These are phyloP conservation scores for Rhodotorula sp. DNA, from an alignment of 1,284 basidiomycete genomes.

Conservation along the genomic window DNA sequence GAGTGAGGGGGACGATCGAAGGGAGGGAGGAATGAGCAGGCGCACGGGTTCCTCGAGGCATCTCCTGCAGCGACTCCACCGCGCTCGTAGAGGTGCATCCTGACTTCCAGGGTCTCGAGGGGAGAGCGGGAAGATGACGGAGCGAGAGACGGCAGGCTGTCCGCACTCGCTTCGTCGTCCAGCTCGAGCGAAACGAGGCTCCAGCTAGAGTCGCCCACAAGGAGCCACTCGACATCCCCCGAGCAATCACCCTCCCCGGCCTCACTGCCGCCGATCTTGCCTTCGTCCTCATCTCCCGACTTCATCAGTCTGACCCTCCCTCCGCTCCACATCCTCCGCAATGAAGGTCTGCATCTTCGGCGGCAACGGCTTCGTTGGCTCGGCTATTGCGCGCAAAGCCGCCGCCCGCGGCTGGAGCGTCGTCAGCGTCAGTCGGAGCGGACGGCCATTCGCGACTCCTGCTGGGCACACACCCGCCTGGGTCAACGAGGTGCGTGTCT, in stretches of 20 bases:
- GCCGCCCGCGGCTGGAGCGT: conserved; percentile 81
- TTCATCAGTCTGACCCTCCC: neutral
- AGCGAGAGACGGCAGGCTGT: neutral
- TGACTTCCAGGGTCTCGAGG: neutral
- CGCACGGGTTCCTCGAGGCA: conserved; percentile 20
- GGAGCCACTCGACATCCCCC: neutral
- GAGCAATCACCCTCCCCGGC: neutral
- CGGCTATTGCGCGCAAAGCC: conserved; percentile 84
- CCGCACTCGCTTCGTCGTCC: neutral
- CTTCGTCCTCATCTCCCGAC: neutral
- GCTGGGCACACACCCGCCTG: conserved; percentile 88
- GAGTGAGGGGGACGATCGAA: neutral
- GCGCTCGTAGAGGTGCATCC: conserved; percentile 3
- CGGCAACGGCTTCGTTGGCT: conserved; percentile 59
- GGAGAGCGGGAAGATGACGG: neutral
- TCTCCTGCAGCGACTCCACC: conserved; percentile 23
- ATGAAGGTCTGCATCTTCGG: conserved; percentile 32
- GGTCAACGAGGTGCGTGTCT: conserved; percentile 65
- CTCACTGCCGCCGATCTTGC: neutral
- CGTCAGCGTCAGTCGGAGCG: conserved; percentile 66
- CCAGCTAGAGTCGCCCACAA: neutral
- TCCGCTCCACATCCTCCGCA: neutral
- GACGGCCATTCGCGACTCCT: conserved; percentile 77
- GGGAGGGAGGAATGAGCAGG: neutral
- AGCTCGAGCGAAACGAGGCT: too few relatives aligned